phyloP scores from a whole-genome alignment of 1,284 basidiomycete genomes.

The Moesziomyces antarcticus region DNA sequence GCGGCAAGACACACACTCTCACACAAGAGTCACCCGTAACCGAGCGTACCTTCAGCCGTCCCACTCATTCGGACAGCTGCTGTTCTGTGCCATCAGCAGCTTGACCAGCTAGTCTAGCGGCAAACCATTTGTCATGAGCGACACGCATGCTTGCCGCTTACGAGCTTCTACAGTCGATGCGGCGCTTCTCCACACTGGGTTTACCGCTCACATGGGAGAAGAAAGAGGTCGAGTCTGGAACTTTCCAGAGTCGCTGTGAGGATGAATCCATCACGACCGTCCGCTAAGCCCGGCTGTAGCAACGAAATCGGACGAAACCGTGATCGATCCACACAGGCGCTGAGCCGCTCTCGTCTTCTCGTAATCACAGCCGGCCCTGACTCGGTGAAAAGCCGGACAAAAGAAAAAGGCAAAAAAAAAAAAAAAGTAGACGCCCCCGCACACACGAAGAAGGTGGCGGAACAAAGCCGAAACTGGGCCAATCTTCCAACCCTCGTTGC shows the following conservation, averaged over 20 bases:
- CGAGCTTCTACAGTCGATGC: no score
- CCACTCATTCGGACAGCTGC: no score
- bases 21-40: no score
- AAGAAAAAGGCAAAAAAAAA: conserved; percentile 9
- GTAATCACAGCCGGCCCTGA: neutral
- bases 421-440: neutral
- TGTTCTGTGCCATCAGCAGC: no score
- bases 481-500: no score
- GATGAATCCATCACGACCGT: neutral
- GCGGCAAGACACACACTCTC: no score
- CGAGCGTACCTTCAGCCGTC: no score
- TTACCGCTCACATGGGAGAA: no score
- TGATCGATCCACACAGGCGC: conserved; percentile 21
- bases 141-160: no score
- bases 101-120: no score
- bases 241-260: conserved; percentile 21
- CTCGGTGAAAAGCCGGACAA: conserved; percentile 16
- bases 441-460: conserved; percentile 11
- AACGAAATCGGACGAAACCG: conserved; percentile 31
- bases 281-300: conserved; percentile 4
- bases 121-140: no score
- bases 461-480: conserved; percentile 17
- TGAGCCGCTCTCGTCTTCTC: neutral
- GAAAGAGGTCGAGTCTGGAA: conserved; percentile 13
- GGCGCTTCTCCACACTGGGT: no score